phyloP scores from a whole-genome alignment of 2,329 filamentous ascomycete genomes.

The Penicillium thymicola region DNA sequence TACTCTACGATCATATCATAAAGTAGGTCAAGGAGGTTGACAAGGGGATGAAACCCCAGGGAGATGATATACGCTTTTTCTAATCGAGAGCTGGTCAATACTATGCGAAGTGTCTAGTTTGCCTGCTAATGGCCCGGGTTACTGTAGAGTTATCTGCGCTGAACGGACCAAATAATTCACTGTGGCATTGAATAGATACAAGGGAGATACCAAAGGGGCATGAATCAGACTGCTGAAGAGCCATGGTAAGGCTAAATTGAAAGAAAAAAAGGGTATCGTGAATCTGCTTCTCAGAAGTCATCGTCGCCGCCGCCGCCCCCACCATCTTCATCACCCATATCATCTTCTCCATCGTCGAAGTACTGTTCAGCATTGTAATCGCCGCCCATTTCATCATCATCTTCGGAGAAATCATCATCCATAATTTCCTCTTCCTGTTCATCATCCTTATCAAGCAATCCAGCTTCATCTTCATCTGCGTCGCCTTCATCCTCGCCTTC shows the following conservation, averaged over 20 bases:
- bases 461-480: conserved; percentile 32
- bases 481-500: conserved; percentile 31
- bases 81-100: not conserved
- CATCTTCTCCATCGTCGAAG: conserved; percentile 58
- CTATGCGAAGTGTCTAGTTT: not conserved
- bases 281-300: conserved; percentile 32
- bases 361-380: conserved; percentile 66
- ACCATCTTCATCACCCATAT: conserved; percentile 54
- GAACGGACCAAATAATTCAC: not conserved
- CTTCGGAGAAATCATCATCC: conserved; percentile 58
- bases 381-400: conserved; percentile 57
- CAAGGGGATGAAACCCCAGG: not conserved
- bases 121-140: not conserved
- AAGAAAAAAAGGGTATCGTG: conserved; percentile 31
- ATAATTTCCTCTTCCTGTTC: conserved; percentile 51
- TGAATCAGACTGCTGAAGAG: not conserved
- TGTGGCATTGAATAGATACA: not conserved
- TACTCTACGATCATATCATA: not conserved
- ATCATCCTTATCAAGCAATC: conserved; percentile 40
- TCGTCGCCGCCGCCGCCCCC: conserved; percentile 49
- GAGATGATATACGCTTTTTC: not conserved
- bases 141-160: not conserved
- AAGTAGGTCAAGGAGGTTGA: not conserved
- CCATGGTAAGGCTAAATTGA: conserved; percentile 9
- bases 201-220: not conserved